A percentile compares a stretch with the other conserved stretches of the same genome.
Conservation (phyloP, 805 yeast species). For the Lachancea sp. region DNA sequence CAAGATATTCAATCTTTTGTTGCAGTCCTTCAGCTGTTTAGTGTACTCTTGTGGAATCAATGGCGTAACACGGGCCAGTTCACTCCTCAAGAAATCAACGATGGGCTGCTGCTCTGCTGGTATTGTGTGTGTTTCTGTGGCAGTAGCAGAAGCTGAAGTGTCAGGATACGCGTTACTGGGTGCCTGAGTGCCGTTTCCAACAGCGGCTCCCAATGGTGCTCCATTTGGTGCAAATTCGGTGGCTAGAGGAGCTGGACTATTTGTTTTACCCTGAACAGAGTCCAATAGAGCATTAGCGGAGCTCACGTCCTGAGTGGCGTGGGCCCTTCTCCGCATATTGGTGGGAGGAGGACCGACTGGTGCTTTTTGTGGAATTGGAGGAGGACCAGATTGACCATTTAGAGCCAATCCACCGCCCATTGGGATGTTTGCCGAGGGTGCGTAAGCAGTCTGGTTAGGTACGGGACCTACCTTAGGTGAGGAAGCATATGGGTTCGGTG, state of each 20-base stretch:
- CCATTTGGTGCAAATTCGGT: neutral
- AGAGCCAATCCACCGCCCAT: neutral
- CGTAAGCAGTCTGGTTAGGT: neutral
- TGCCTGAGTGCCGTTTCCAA: neutral
- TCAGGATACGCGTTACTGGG: slow-evolving; percentile 21
- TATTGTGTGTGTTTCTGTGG: slow-evolving; percentile 39
- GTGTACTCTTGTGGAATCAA: slow-evolving; percentile 65
- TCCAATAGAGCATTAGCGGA: slow-evolving; percentile 20
- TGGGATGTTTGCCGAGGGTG: neutral
- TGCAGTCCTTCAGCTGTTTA: slow-evolving; percentile 74
- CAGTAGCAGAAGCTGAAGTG: slow-evolving; percentile 19
- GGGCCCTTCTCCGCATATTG: slow-evolving; percentile 19
- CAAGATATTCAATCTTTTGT: slow-evolving; percentile 68
- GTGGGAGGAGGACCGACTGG: slow-evolving; percentile 33
- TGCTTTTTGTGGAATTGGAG: slow-evolving; percentile 20
- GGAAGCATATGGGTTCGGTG: slow-evolving; percentile 17
- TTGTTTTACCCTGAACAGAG: slow-evolving; percentile 15
- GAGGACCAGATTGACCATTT: slow-evolving; percentile 8
- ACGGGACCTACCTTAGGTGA: slow-evolving; percentile 24
- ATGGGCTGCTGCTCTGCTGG: slow-evolving; percentile 54
- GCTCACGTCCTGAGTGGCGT: slow-evolving; percentile 15
- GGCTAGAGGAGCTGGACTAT: neutral
- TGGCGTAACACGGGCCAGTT: slow-evolving; percentile 60
- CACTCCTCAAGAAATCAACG: slow-evolving; percentile 46
- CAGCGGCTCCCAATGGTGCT: slow-evolving; percentile 7